Evolutionary conservation across 2,329 filamentous ascomycete species (phyloP), one percentile per base, ranked within the genome.

Genomic region (Alternaria gansuensis): DNA sequence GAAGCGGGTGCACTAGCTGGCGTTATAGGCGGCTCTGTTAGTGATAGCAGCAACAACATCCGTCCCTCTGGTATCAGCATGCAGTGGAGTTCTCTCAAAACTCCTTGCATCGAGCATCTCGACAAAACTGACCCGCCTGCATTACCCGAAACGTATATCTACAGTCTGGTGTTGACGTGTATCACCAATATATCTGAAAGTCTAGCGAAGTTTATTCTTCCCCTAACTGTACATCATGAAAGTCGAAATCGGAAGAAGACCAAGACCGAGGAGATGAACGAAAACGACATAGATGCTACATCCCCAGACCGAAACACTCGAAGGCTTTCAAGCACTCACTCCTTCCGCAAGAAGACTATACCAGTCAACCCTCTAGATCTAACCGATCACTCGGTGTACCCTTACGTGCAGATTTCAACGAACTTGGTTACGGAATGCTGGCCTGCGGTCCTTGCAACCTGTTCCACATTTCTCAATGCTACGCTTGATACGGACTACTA

Each of bases 401-500:
- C 82, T 1, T 90, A 92, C 49, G 87, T 98, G 56, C 87, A 88
- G 70, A 87, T 88, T 2, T 94, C 92, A 68, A 92, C 92, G 11
- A 85, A 85, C 9, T 90, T 99, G 54, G 90, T 99, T 24, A 92
- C 96, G 4, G 86, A 91, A 66, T 98, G 94, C 75, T 99, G 95
- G 95, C 95, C 95, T 45, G 95, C 95, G 11, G 89, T 98, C 37
- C 85, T 99, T 48, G 94, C 95, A 1, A 95, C 93, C 2, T 97
- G 93, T 69, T 99, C 95, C 0, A 97, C 94, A 0, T 99, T 98
- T 73, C 81, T 99, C 17, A 96, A 96, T 73, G 92, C 95, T 29
- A 88, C 94, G 0, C 82, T 99, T 4, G 95, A 99, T 74, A 90
- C 92, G 1, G 93, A 97, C 52, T 97, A 95, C 68, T 99, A 98